A percentile compares a stretch with the other conserved stretches of the same genome.
Conservation (phyloP, 805 yeast genomes). For the Pichia deserticola region DNA sequence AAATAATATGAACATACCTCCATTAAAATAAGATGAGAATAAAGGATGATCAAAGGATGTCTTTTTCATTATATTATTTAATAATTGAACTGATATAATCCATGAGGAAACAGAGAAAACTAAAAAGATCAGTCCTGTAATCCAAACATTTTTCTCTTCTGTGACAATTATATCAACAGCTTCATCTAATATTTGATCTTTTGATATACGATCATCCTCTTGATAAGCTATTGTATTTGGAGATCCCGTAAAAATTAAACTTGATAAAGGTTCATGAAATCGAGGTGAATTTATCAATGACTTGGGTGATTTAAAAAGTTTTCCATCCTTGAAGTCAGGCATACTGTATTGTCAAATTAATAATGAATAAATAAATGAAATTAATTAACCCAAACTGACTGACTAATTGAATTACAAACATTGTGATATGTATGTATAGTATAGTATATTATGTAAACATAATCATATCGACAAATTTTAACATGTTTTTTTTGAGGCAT, state of each 20-base stretch:
- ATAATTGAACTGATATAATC: constrained; percentile 43
- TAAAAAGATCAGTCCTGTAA: constrained; percentile 37
- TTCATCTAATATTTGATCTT: constrained; percentile 22
- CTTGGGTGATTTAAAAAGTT: constrained; percentile 8
- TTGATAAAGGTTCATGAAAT: constrained; percentile 4
- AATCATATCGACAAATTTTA: too few species aligned
- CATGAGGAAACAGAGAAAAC: constrained; percentile 38
- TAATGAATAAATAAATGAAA: neutral
- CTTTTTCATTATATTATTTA: constrained; percentile 41
- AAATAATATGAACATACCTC: constrained; percentile 39
- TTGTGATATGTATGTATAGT: too few species aligned
- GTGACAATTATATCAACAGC: constrained; percentile 26
- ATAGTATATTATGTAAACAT: too few species aligned
- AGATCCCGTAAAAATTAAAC: constrained; percentile 9
- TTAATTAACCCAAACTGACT: too few species aligned
- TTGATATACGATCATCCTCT: constrained; percentile 9
- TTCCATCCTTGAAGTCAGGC: neutral
- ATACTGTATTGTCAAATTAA: neutral
- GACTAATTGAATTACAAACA: too few species aligned
- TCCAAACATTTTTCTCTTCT: constrained; percentile 36
- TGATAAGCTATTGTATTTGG: constrained; percentile 12
- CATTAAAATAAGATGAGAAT: constrained; percentile 40
- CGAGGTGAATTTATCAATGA: constrained; percentile 6
- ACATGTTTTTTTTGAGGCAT: too few species aligned
- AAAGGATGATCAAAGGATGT: constrained; percentile 43